Percentiles rank a stretch among this genome's conserved stretches.
Conservation (phyloP, 1,284 basidiomycete species). For the Stygiomarasmius scandens region DNA sequence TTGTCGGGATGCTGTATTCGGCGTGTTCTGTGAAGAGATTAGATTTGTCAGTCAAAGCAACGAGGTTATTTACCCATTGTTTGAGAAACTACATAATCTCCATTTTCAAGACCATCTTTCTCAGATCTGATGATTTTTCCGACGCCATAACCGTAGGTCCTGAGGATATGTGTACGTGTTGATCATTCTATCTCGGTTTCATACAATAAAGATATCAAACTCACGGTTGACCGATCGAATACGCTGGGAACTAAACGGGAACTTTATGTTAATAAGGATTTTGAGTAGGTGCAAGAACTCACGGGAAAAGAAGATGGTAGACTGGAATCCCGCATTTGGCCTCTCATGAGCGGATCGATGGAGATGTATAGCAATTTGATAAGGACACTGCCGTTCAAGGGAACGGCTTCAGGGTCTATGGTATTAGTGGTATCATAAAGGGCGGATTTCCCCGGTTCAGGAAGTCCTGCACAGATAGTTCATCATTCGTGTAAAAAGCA, state of each 20-base stretch:
- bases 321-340: conserved; percentile 26
- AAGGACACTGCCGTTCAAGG: conserved; percentile 42
- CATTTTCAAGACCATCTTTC: conserved; percentile 23
- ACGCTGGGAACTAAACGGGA: conserved; percentile 25
- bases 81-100: conserved; percentile 27
- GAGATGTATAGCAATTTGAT: conserved; percentile 38
- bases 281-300: too few relatives aligned
- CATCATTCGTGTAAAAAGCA: neutral
- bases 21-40: conserved; percentile 5
- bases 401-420: conserved; percentile 42
- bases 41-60: neutral
- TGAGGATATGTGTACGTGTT: conserved; percentile 9
- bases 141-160: conserved; percentile 25
- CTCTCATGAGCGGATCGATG: conserved; percentile 44
- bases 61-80: conserved; percentile 17
- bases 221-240: conserved; percentile 43
- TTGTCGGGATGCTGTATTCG: conserved; percentile 12
- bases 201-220: neutral
- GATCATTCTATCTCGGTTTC: neutral
- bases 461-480: conserved; percentile 21
- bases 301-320: conserved; percentile 24
- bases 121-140: conserved; percentile 33
- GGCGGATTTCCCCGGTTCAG: conserved; percentile 30
- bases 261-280: neutral
- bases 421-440: conserved; percentile 31